phyloP scores from a whole-genome alignment of 1,139 yeast genomes.

The Geotrichum europaeum region DNA sequence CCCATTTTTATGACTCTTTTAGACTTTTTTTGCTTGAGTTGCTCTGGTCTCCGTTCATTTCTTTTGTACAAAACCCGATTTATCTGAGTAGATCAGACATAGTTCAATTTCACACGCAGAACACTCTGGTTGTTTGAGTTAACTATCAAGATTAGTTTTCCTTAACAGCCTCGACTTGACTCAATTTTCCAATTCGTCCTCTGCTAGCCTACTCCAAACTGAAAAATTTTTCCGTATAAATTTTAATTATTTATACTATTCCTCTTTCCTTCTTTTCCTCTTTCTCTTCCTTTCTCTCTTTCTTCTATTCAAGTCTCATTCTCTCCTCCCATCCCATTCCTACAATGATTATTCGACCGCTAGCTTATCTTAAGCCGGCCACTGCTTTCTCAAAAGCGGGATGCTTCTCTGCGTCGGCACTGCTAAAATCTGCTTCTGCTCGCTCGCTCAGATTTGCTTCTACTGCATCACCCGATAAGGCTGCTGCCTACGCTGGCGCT shows the following conservation, averaged over 20 bases:
- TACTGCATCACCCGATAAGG: constrained; percentile 19
- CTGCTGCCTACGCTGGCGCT: constrained; percentile 50
- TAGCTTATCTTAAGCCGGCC: constrained; percentile 8
- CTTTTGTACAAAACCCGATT: background rate
- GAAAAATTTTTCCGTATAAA: background rate
- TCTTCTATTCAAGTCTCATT: background rate
- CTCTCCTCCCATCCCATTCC: background rate
- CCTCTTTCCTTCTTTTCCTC: background rate
- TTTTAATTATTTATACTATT: background rate
- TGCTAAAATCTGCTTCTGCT: constrained; percentile 4
- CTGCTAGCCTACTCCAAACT: background rate
- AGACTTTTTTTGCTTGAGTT: background rate
- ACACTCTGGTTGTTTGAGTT: background rate
- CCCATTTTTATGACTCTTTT: background rate
- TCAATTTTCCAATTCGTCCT: background rate
- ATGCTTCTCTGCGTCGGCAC: background rate
- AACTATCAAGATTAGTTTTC: background rate
- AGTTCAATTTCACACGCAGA: background rate
- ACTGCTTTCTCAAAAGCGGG: background rate
- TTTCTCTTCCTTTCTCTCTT: background rate
- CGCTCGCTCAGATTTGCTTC: constrained; percentile 6
- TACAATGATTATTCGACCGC: constrained; percentile 14
- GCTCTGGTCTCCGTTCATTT: background rate
- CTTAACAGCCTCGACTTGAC: background rate
- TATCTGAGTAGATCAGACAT: background rate